phyloP scores from a whole-genome alignment of 225 moss, liverwort and hornwort species.

The Sphagnum tenellum region DNA sequence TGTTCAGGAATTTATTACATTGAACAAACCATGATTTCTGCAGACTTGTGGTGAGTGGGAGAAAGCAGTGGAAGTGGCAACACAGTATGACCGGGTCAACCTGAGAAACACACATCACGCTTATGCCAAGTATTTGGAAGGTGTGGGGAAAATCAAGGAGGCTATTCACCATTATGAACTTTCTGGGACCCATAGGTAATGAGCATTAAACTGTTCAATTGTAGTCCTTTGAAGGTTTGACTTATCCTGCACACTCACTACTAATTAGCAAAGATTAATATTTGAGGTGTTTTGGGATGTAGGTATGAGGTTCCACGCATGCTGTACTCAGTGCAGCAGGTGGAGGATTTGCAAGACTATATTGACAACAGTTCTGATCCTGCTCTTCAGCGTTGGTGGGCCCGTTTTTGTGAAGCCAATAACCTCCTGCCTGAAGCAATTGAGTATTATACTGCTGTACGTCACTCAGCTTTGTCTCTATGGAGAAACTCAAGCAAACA shows the following conservation, averaged over 20 bases:
- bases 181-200: slow-evolving; percentile 81
- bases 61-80: slow-evolving; percentile 76
- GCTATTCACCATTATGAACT: slow-evolving; percentile 87
- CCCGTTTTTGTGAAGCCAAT: slow-evolving; percentile 90
- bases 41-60: slow-evolving; percentile 93
- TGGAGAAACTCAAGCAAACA: too few relatives aligned
- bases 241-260: too few relatives aligned
- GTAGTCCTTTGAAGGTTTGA: too few relatives aligned
- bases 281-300: slow-evolving; percentile 1
- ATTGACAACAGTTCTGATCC: slow-evolving; percentile 79
- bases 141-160: slow-evolving; percentile 61
- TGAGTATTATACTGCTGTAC: slow-evolving; percentile 73
- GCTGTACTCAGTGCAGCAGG: slow-evolving; percentile 68
- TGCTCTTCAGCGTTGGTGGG: slow-evolving; percentile 88
- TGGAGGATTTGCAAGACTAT: slow-evolving; percentile 84
- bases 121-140: slow-evolving; percentile 82
- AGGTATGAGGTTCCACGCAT: slow-evolving; percentile 94
- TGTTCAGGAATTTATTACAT: background rate
- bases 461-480: slow-evolving; percentile 4
- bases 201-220: background rate
- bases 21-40: background rate
- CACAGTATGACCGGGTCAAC: slow-evolving; percentile 71
- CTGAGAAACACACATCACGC: slow-evolving; percentile 82
- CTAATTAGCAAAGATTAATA: background rate
- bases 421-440: slow-evolving; percentile 68